Percentiles rank a stretch among this genome's conserved stretches.
phyloP scores from a whole-genome alignment of 164 flowering plant genomes.

The Paratinospora sagittata region DNA sequence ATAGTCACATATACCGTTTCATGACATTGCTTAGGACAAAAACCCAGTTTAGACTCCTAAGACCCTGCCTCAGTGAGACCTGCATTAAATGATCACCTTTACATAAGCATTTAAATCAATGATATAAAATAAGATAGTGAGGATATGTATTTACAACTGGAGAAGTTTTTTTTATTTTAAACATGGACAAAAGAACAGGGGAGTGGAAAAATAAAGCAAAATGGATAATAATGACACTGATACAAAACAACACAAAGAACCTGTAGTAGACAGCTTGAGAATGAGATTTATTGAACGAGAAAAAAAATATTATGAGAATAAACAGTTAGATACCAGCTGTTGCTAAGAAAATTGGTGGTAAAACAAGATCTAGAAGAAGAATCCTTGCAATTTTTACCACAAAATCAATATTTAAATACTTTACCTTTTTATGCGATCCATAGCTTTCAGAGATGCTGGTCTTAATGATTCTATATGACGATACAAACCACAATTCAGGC shows the following conservation, averaged over 20 bases:
- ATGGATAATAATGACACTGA: background rate
- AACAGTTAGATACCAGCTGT: background rate
- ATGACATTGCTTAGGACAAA: no score
- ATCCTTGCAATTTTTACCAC: background rate
- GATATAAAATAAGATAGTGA: no score
- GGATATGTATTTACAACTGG: no score
- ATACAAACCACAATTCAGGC: slow-evolving; percentile 56
- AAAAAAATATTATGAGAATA: background rate
- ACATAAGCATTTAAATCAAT: no score
- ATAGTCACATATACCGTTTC: no score
- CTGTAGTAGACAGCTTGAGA: background rate
- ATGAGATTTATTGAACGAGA: background rate
- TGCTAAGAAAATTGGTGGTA: background rate
- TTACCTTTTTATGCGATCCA: slow-evolving; percentile 40
- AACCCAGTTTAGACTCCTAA: no score
- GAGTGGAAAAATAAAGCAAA: background rate
- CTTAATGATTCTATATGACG: slow-evolving; percentile 42
- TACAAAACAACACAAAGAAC: background rate
- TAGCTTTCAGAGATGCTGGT: slow-evolving; percentile 32
- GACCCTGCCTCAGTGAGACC: no score
- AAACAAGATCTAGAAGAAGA: background rate
- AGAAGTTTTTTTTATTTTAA: background rate
- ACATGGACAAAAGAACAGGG: background rate
- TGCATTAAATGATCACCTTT: no score
- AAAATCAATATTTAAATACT: background rate